Percentiles rank a stretch among this genome's conserved stretches.
These are phyloP conservation scores for Microbotryum silenes-acaulis DNA, from an alignment of 1,284 basidiomycete species.

Conservation along the genomic window DNA sequence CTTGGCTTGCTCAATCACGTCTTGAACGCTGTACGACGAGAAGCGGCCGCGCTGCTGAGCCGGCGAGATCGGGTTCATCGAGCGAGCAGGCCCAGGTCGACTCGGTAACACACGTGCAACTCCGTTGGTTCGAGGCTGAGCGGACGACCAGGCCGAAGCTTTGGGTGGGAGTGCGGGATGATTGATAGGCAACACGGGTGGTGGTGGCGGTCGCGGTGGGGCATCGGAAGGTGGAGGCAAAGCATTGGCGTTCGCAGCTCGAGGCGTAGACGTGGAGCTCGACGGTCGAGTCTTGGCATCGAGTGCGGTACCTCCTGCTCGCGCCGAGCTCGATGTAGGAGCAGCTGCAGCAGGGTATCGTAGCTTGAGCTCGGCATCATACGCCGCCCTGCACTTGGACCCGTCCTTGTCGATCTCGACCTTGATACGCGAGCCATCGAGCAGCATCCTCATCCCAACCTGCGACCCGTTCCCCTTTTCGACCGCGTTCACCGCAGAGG, in stretches of 20 bases:
- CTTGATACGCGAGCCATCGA: conserved; percentile 40
- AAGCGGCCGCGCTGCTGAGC: conserved; percentile 1
- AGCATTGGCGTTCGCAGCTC: too few relatives aligned
- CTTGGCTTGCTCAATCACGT: conserved; percentile 5
- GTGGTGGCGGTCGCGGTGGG: too few relatives aligned
- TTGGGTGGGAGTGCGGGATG: too few relatives aligned
- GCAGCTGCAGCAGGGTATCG: background rate
- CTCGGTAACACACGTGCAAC: too few relatives aligned
- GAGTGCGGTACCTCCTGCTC: too few relatives aligned
- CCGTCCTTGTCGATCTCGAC: conserved; percentile 23
- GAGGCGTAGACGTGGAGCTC: too few relatives aligned
- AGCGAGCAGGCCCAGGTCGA: background rate
- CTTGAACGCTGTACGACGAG: background rate
- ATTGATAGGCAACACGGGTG: too few relatives aligned
- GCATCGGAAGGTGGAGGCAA: too few relatives aligned
- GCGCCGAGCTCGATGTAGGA: conserved; percentile 2
- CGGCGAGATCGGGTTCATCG: conserved; percentile 12
- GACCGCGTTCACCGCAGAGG: conserved; percentile 40
- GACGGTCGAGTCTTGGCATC: too few relatives aligned
- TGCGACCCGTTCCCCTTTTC: conserved; percentile 42
- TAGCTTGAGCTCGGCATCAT: background rate
- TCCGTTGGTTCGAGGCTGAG: too few relatives aligned
- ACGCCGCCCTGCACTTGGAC: background rate
- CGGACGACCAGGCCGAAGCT: too few relatives aligned
- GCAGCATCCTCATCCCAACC: conserved; percentile 39